Base-by-base conservation (phyloP, 2,329 filamentous ascomycete species). In the Trichoderma sp. region DNA sequence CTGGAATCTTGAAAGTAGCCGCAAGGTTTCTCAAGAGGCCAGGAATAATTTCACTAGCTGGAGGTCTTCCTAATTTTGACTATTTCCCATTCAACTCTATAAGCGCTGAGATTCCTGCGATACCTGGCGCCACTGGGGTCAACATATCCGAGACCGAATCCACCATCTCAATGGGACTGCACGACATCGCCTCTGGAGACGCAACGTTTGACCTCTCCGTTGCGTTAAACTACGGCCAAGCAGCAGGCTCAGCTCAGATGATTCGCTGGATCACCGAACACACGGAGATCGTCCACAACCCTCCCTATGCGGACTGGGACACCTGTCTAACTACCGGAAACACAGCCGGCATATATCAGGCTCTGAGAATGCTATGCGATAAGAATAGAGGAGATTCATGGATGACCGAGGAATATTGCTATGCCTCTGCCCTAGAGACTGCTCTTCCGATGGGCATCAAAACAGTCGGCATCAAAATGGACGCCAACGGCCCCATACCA, bases 161-260 rank as follows among this genome's bases (percentile, higher is more conserved):
- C 12, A 63, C 15, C 22, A 63, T 63, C 5, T n/a, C 42, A 19
- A 63, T 63, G 39, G 59, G 59, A 5, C 48, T 42, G 69, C 70
- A 15, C 19, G 59, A 63, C n/a, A 63, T 63, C 2, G 42, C 32
- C 25, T 52, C 59, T 13, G 70, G 69, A 10, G 70, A 74, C 12
- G 52, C 39, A 7, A 69, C 60, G 2, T 73, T 72, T 17, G 71
- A 73, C 37, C 61, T 75, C 10, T 68, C 68, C 17, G 87, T 91
- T 57, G 86, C 88, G 2, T 84, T 92, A 73, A 92, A 93, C 76
- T 93, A 93, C 75, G 89, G 89, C n/a, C 88, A 91, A 76, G 87
- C 89, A 3, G 84, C 85, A 54, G 91, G 91, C n/a, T 84, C 89
- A 32, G 87, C 89, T 3, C 91, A 92, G 74, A 78, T 92, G 68